A percentile compares a stretch with the other conserved stretches of the same genome.
Evolutionary conservation across 108 stramenopile species (phyloP).

Genomic region (Heterococcus sp.): DNA sequence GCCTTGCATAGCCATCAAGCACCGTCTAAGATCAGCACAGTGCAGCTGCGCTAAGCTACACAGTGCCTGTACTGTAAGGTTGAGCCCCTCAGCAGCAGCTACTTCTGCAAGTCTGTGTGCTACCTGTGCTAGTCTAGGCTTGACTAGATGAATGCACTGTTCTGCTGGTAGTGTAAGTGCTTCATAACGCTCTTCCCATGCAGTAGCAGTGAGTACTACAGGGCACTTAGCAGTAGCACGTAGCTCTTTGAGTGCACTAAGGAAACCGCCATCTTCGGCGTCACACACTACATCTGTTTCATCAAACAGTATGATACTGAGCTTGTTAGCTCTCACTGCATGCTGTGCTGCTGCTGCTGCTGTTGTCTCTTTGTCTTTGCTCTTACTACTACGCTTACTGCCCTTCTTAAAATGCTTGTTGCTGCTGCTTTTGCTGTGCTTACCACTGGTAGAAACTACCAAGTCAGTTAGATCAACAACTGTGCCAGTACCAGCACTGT

Average conservation of each 20-base stretch:
- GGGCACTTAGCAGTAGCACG: conserved; percentile 32
- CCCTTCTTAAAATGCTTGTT: not conserved
- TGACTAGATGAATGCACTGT: not conserved
- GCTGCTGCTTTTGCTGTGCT: conserved; percentile 1
- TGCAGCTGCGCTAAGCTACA: conserved; percentile 15
- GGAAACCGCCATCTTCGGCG: conserved; percentile 40
- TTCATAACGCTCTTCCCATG: conserved; percentile 5
- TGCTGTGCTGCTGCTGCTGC: not conserved
- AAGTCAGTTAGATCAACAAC: no score
- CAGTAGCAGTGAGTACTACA: conserved; percentile 30
- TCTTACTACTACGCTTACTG: not conserved
- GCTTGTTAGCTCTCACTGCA: not conserved
- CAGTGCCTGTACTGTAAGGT: not conserved
- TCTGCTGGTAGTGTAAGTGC: not conserved
- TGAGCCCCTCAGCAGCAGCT: conserved; percentile 14
- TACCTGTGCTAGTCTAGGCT: conserved; percentile 12
- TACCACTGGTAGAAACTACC: no score
- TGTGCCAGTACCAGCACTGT: not conserved
- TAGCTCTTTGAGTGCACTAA: conserved; percentile 20
- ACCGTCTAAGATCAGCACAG: conserved; percentile 15
- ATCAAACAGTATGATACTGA: not conserved
- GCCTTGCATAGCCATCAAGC: conserved; percentile 14
- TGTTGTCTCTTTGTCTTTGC: not conserved
- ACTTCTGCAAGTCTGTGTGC: conserved; percentile 14
- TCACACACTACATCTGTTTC: conserved; percentile 41